These are phyloP conservation scores for Penicillium turbatum DNA, from an alignment of 495 filamentous ascomycete genomes.

Conservation along the genomic window DNA sequence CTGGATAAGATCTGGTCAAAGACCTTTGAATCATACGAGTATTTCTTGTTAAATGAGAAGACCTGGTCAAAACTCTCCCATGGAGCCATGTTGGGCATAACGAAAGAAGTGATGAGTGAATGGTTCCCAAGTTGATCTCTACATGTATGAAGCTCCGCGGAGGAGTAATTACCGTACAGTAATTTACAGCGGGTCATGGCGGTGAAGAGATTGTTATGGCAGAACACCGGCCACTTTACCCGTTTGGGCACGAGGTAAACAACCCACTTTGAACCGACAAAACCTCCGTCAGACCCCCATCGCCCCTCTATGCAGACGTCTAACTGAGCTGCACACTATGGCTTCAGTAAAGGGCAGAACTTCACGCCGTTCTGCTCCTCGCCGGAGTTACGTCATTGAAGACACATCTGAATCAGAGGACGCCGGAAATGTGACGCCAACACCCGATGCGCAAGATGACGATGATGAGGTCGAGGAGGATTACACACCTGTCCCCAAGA, in stretches of 20 bases:
- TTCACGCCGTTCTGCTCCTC: constrained; percentile 66
- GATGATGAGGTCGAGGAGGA: constrained; percentile 64
- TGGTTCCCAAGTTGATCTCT: background rate
- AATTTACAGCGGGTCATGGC: constrained; percentile 25
- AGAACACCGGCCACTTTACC: constrained; percentile 36
- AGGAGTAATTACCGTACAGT: constrained; percentile 18
- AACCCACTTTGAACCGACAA: constrained; percentile 38
- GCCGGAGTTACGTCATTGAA: constrained; percentile 67
- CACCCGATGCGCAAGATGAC: constrained; percentile 35
- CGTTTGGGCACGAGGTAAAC: constrained; percentile 43
- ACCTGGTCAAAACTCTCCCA: constrained; percentile 58
- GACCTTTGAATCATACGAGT: constrained; percentile 55
- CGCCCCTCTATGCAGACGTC: constrained; percentile 26
- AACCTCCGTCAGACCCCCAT: constrained; percentile 23
- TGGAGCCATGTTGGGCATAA: constrained; percentile 31
- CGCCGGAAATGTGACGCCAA: constrained; percentile 51
- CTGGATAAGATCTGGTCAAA: constrained; percentile 56
- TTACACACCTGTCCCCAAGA: constrained; percentile 67
- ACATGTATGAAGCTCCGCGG: constrained; percentile 13
- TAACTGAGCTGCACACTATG: constrained; percentile 39
- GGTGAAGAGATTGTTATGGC: constrained; percentile 38
- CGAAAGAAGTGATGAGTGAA: background rate
- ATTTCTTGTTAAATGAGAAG: constrained; percentile 59
- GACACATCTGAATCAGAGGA: constrained; percentile 67
- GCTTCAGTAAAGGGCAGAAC: constrained; percentile 61